Base-by-base conservation (phyloP, 495 filamentous ascomycete genomes). In the Lepraria neglecta region DNA sequence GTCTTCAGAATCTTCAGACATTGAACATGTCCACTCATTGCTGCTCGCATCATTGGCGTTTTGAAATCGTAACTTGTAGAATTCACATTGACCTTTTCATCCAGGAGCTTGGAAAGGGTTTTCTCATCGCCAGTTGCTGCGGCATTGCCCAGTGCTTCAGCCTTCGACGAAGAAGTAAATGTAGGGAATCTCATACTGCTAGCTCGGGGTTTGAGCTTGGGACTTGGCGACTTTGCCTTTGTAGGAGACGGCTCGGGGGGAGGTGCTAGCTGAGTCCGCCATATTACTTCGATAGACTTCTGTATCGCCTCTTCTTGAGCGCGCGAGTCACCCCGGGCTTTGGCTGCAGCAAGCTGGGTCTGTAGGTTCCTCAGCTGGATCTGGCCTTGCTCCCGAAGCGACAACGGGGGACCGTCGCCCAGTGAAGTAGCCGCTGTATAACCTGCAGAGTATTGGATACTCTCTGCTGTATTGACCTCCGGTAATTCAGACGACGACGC, bases 41-140 rank as follows among this genome's bases (percentile, higher is more conserved):
- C 64, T 40, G 64, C 64, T 6, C 51, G 55, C 64, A 66, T 63
- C 42, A 63, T 35, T 28, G 61, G 64, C 12, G 64, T 66, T 40
- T 27, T 63, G 11, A 47, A 46, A 24, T 27, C 35, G 14, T 56
- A 43, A 14, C 55, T 52, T 56, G 46, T 63, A 4, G 33, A 45
- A 19, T 66, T 56, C 21, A 60, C 44, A 35, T 55, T 42, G 10
- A 51, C 51, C 21, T 46, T 60, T 19, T 59, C 43, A n/a, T 56
- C 44, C 6, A 66, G 42, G 4, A 66, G 50, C 5, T 40, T 43
- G 3, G 50, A 31, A 27, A 66, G 19, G 15, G 42, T 63, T 10
- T 38, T 5, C 9, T 21, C 47, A 44, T 66, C 57, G 24, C 64
- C 64, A 51, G 10, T 42, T 12, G 55, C 44, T n/a, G 61, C 56